Evolutionary conservation across 352 stramenopile species (phyloP).

Genomic region (Pythium aphanidermatum): DNA sequence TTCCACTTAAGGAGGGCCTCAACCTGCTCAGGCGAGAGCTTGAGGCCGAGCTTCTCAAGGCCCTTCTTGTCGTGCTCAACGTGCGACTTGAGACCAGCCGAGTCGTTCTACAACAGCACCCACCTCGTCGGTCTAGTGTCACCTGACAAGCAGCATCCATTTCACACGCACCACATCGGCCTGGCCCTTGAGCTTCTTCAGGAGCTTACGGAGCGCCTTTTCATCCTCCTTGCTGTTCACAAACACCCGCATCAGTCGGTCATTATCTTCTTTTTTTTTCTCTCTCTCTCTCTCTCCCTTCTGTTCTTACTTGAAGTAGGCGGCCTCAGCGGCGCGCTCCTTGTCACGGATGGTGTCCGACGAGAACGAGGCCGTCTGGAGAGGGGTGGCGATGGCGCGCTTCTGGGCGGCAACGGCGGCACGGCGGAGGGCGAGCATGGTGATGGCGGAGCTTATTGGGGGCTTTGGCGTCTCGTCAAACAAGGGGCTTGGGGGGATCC

Average conservation of each 20-base stretch:
- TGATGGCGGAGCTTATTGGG: background rate
- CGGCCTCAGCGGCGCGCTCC: constrained; percentile 67
- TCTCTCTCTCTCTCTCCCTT: too few relatives aligned
- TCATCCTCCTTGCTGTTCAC: constrained; percentile 78
- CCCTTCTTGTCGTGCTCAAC: constrained; percentile 71
- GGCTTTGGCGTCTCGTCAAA: background rate
- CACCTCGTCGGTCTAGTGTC: background rate
- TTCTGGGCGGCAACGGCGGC: constrained; percentile 39
- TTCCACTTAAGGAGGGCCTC: constrained; percentile 86
- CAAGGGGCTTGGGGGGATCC: background rate
- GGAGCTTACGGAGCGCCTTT: constrained; percentile 78
- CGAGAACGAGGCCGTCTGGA: constrained; percentile 41
- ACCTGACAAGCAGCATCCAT: background rate
- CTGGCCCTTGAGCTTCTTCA: constrained; percentile 86
- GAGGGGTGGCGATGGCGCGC: constrained; percentile 37
- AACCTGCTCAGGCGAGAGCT: constrained; percentile 62
- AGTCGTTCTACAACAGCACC: constrained; percentile 29
- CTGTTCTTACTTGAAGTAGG: constrained; percentile 80
- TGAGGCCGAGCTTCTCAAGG: constrained; percentile 61
- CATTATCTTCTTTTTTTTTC: too few relatives aligned
- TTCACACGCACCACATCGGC: constrained; percentile 36
- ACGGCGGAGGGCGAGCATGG: constrained; percentile 67
- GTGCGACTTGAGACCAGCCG: constrained; percentile 58
- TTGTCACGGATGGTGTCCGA: constrained; percentile 47
- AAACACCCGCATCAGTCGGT: background rate